Evolutionary conservation across 2,329 filamentous ascomycete genomes (phyloP), one percentile per base, ranked within the genome.

Genomic region (Aspergillus pseudoterreus): DNA sequence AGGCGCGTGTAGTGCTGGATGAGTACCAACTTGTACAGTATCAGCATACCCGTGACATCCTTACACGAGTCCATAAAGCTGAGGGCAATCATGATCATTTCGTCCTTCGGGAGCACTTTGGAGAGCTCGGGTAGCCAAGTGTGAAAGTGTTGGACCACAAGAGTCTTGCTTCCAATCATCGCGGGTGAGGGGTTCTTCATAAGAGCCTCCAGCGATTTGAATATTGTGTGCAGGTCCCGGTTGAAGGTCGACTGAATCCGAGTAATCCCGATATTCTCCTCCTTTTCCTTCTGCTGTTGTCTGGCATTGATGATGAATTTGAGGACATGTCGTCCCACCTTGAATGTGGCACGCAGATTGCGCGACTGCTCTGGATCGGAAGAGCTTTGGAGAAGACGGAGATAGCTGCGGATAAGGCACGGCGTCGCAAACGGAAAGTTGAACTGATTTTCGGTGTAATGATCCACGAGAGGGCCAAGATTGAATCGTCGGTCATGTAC

Each of bases 111-210:
- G 65, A 97, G 79, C 35, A 94, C 78, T 1, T 86, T 84, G 0
- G 83, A 79, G 9, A 99, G 82, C 66, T 97, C 92, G 0, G 94
- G 92, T n/a, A 99, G 77, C 94, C 94, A 99, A 0, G 89, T 88
- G 66, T 97, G 92, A 68, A 97, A 95, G 68, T 97, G 90, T 70
- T 99, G 94, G 11, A 97, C 91, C 2, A 95, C 85, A 45, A 99
- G 77, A 0, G 94, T 97, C 72, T 99, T 95, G 57, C 89, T 97
- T 32, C 94, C 94, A 12, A 97, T 88, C 21, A 97, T 76, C 15
- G 92, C 85, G 0, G 94, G 88, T 2, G 90, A 88, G 1, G 85
- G 79, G 68, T 90, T 96, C 54, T 86, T 84, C 90, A 99, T 96
- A 73, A 99, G 82, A 14, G 82, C 79, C 71, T 97, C 91, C 21